Evolutionary conservation across 306 rosid species (phyloP).

Genomic region (Casuarina cunninghamiana): DNA sequence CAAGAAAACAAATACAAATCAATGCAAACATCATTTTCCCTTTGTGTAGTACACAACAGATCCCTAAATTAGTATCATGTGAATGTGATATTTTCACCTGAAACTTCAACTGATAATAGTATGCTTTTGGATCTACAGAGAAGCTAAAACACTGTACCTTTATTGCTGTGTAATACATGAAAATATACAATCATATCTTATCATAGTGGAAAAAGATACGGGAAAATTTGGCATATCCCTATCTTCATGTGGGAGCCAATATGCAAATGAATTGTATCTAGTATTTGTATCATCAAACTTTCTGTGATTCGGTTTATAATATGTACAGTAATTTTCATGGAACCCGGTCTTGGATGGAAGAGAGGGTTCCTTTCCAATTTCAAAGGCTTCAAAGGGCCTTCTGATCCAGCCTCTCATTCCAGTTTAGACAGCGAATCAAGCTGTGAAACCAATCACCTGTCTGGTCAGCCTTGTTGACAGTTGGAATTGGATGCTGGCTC

Average conservation of each 20-base stretch:
- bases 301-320: conserved; percentile 30
- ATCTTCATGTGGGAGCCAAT: conserved; percentile 28
- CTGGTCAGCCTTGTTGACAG: conserved; percentile 96
- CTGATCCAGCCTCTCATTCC: conserved; percentile 98
- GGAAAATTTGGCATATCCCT: conserved; percentile 7
- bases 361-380: conserved; percentile 19
- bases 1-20: background rate
- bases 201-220: conserved; percentile 16
- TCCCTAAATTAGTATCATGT: background rate
- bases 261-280: conserved; percentile 30
- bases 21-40: background rate
- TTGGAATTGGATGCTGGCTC: conserved; percentile 98
- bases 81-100: background rate
- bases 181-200: conserved; percentile 28
- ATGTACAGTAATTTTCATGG: conserved; percentile 50
- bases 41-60: conserved; percentile 5
- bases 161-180: conserved; percentile 29
- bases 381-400: conserved; percentile 69
- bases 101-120: background rate
- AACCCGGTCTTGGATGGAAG: conserved; percentile 13
- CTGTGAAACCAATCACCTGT: conserved; percentile 99
- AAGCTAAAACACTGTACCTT: conserved; percentile 18
- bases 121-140: conserved; percentile 10
- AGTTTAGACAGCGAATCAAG: conserved; percentile 95
- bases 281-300: conserved; percentile 19